Conservation (phyloP, 768 basidiomycete species). For the Rhizopogon vesiculosus region DNA sequence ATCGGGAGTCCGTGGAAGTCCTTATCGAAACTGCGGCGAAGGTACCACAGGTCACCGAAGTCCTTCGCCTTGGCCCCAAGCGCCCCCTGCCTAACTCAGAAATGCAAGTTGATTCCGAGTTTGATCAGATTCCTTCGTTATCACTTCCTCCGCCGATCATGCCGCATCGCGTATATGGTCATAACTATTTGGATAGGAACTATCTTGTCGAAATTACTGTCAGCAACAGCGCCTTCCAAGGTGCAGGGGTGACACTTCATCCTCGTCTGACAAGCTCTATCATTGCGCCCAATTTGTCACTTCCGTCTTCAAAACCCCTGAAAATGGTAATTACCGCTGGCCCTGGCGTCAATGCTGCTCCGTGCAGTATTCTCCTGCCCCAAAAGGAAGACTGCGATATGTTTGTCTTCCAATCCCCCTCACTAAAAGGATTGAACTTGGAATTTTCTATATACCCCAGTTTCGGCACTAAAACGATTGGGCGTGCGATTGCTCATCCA, state of each 20-base stretch:
- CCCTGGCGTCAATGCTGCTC: constrained; percentile 78
- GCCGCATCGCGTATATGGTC: constrained; percentile 95
- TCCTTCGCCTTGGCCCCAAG: constrained; percentile 9
- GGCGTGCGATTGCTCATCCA: constrained; percentile 83
- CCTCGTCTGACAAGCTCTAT: constrained; percentile 70
- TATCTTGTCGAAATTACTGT: constrained; percentile 84
- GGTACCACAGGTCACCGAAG: constrained; percentile 10
- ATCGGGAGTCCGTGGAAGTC: constrained; percentile 59
- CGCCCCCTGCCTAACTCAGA: constrained; percentile 23
- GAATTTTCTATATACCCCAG: constrained; percentile 97
- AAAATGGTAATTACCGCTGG: constrained; percentile 94
- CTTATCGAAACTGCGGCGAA: constrained; percentile 42
- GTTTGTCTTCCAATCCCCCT: constrained; percentile 84
- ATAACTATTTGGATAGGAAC: constrained; percentile 88
- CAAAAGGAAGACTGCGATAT: constrained; percentile 64
- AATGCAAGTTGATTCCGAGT: constrained; percentile 55
- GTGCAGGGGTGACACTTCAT: constrained; percentile 52
- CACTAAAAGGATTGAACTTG: constrained; percentile 66
- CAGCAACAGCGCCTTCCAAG: constrained; percentile 44
- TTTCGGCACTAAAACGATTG: constrained; percentile 96
- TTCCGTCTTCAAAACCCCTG: constrained; percentile 71
- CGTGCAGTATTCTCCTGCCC: constrained; percentile 87
- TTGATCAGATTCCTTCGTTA: constrained; percentile 91
- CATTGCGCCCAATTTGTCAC: constrained; percentile 59
- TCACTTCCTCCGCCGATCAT: constrained; percentile 97